phyloP scores from a whole-genome alignment of 352 stramenopile species.

The Phytophthora lateralis region DNA sequence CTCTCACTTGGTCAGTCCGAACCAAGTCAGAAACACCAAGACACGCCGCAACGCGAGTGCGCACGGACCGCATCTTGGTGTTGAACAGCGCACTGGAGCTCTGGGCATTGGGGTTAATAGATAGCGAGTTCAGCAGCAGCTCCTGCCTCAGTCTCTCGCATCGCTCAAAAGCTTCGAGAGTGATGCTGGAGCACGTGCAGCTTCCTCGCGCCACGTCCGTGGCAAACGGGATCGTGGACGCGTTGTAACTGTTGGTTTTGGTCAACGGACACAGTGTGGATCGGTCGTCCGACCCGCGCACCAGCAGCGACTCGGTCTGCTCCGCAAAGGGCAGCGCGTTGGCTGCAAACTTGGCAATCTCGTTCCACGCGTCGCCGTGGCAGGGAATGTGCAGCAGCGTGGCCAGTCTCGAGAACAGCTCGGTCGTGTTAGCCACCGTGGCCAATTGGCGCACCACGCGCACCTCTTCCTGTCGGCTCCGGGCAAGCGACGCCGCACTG shows the following conservation, averaged over 20 bases:
- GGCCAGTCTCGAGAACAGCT: conserved; percentile 71
- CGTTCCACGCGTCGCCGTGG: conserved; percentile 76
- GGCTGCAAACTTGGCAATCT: conserved; percentile 78
- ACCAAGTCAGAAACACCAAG: conserved; percentile 62
- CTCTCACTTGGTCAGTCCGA: conserved; percentile 50
- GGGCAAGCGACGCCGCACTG: background rate
- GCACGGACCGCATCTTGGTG: conserved; percentile 64
- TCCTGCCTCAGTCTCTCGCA: conserved; percentile 76
- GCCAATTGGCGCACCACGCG: conserved; percentile 65
- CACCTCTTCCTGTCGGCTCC: conserved; percentile 56
- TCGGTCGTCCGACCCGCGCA: conserved; percentile 87
- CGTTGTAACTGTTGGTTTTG: conserved; percentile 92
- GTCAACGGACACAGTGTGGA: conserved; percentile 68
- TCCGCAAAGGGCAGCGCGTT: conserved; percentile 81
- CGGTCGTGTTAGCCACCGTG: conserved; percentile 58
- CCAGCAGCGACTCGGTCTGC: conserved; percentile 83
- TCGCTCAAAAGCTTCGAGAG: conserved; percentile 59
- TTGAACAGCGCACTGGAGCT: conserved; percentile 70
- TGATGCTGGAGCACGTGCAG: conserved; percentile 88
- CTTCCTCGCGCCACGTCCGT: conserved; percentile 76
- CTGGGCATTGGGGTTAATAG: conserved; percentile 82
- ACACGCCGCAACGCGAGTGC: conserved; percentile 61
- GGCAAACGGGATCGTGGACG: conserved; percentile 72
- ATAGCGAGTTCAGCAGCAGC: conserved; percentile 79
- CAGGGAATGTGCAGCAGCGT: conserved; percentile 70